Conservation (phyloP, 768 basidiomycete species). For the Xerocomellus chrysenteron region DNA sequence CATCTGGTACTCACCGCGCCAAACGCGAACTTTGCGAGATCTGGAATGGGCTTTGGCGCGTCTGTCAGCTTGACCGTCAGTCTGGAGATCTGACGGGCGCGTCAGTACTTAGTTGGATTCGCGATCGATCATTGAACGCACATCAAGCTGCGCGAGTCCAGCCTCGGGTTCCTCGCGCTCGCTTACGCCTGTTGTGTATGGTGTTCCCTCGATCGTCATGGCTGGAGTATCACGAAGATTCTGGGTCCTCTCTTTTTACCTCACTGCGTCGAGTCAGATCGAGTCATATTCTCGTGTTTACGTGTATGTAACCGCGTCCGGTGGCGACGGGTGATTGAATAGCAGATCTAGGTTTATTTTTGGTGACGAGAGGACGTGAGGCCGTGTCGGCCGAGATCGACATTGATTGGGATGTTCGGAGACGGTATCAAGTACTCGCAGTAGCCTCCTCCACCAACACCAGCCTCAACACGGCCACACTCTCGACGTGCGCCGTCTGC, state of each 20-base stretch:
- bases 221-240: neutral
- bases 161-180: neutral
- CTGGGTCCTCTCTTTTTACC: neutral
- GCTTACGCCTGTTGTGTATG: neutral
- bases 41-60: constrained; percentile 50
- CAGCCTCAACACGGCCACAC: constrained; percentile 66
- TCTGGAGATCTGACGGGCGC: constrained; percentile 50
- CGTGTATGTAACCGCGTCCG: neutral
- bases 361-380: neutral
- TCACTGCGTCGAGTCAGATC: neutral
- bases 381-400: neutral
- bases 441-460: constrained; percentile 12
- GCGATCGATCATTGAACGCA: constrained; percentile 9
- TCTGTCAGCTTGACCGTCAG: constrained; percentile 48
- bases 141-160: constrained; percentile 14
- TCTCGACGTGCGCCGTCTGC: constrained; percentile 93
- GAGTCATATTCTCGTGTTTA: neutral
- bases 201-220: constrained; percentile 10
- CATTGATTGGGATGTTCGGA: neutral
- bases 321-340: neutral
- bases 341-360: neutral
- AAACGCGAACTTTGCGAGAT: constrained; percentile 49
- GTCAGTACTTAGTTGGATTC: too few relatives aligned
- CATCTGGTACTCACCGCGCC: constrained; percentile 44
- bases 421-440: too few relatives aligned